These are phyloP conservation scores for Meyerozyma carpophila DNA, from an alignment of 1,139 yeast genomes.

Conservation along the genomic window DNA sequence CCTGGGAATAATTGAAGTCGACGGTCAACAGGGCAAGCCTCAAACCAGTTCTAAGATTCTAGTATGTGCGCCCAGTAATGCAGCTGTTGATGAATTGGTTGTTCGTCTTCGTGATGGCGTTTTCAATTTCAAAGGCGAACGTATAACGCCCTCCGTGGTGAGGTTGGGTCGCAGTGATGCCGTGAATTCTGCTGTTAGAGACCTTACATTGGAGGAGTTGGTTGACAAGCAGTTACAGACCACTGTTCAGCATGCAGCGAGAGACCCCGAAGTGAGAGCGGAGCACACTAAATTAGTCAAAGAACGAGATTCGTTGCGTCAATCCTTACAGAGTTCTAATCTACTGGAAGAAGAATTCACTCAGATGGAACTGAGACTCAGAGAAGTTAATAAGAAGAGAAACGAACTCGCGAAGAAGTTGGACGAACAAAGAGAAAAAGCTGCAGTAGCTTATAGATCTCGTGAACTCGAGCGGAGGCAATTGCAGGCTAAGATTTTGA, in stretches of 20 bases:
- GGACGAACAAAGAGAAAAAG: conserved; percentile 75
- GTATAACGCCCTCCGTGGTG: conserved; percentile 66
- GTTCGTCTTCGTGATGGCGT: conserved; percentile 77
- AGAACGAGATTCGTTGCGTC: conserved; percentile 47
- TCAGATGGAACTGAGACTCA: conserved; percentile 42
- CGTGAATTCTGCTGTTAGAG: conserved; percentile 75
- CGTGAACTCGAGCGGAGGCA: conserved; percentile 75
- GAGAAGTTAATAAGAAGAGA: conserved; percentile 53
- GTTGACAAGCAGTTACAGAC: conserved; percentile 62
- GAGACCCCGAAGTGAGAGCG: conserved; percentile 45
- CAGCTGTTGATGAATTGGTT: conserved; percentile 97
- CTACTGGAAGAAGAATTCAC: conserved; percentile 35
- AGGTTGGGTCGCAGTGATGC: conserved; percentile 90
- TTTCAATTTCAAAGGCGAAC: conserved; percentile 49
- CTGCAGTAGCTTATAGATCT: conserved; percentile 62
- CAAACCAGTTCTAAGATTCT: conserved; percentile 44
- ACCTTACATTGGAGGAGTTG: conserved; percentile 79
- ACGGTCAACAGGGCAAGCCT: conserved; percentile 17
- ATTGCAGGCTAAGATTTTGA: conserved; percentile 65
- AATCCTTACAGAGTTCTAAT: conserved; percentile 26
- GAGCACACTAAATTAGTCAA: conserved; percentile 48
- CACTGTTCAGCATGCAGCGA: conserved; percentile 7
- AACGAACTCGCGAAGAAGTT: conserved; percentile 67
- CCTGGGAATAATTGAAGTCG: conserved; percentile 27
- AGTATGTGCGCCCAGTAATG: conserved; percentile 97